Evolutionary conservation across 768 basidiomycete species (phyloP).

Genomic region (Dacryopinax spathularia): DNA sequence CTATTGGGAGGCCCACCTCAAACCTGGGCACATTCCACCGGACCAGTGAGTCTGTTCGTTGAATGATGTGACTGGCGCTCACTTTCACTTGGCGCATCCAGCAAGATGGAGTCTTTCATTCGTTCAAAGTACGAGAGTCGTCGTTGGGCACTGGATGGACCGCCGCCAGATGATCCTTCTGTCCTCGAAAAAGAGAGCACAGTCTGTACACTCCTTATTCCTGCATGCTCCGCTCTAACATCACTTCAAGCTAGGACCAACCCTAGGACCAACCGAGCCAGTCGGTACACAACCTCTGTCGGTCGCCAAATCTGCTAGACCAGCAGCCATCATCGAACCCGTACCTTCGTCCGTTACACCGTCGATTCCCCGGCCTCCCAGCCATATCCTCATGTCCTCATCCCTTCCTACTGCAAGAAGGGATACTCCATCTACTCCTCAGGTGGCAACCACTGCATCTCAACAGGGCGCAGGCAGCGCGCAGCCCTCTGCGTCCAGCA

Average conservation of each 20-base stretch:
- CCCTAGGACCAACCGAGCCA: too few species aligned
- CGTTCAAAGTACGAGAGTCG: slow-evolving; percentile 90
- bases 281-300: too few species aligned
- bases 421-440: slow-evolving; percentile 1
- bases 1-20: slow-evolving; percentile 96
- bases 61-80: not conserved
- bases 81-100: slow-evolving; percentile 21
- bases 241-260: too few species aligned
- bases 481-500: slow-evolving; percentile 15
- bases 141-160: slow-evolving; percentile 88
- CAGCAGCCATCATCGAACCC: not conserved
- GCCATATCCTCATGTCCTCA: slow-evolving; percentile 13
- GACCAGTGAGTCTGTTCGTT: slow-evolving; percentile 60
- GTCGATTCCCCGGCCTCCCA: slow-evolving; percentile 15
- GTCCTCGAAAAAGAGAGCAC: slow-evolving; percentile 42
- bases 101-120: slow-evolving; percentile 96
- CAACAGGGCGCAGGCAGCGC: slow-evolving; percentile 21
- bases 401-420: not conserved
- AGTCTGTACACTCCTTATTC: not conserved
- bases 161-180: slow-evolving; percentile 68
- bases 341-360: not conserved
- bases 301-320: too few species aligned
- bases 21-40: slow-evolving; percentile 76
- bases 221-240: too few species aligned
- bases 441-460: too few species aligned